Conservation (phyloP, 257 asterid species). For the Scutellaria barbata region DNA sequence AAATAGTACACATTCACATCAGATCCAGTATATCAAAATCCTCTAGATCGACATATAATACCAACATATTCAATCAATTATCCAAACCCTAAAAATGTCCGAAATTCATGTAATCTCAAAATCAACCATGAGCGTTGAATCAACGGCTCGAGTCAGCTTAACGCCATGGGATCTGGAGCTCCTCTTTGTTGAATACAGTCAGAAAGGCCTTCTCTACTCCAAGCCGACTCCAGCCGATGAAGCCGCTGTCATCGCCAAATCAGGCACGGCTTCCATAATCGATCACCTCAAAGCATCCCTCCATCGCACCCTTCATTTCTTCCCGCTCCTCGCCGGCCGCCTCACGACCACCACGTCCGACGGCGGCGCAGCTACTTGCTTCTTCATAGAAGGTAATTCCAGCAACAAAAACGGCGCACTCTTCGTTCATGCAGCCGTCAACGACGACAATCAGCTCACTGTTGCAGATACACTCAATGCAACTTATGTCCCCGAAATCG, state of each 20-base stretch:
- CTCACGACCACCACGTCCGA: constrained; percentile 31
- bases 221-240: constrained; percentile 30
- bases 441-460: background rate
- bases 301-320: constrained; percentile 47
- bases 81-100: too few relatives aligned
- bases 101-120: constrained; percentile 22
- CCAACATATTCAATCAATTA: too few relatives aligned
- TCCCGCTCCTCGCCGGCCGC: constrained; percentile 47
- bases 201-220: constrained; percentile 44
- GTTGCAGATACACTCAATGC: constrained; percentile 40
- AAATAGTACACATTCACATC: too few relatives aligned
- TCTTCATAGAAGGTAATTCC: constrained; percentile 39
- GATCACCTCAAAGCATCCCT: constrained; percentile 45
- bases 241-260: constrained; percentile 8
- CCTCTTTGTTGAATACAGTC: constrained; percentile 40
- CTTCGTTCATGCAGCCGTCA: constrained; percentile 39
- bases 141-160: constrained; percentile 29
- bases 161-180: constrained; percentile 47
- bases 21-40: too few relatives aligned
- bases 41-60: too few relatives aligned
- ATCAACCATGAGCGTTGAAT: constrained; percentile 24
- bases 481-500: constrained; percentile 21
- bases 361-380: constrained; percentile 31
- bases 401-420: constrained; percentile 29
- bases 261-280: constrained; percentile 24